Conservation (phyloP, 2,329 filamentous ascomycete genomes). For the Ploettnerulaceae sp. region DNA sequence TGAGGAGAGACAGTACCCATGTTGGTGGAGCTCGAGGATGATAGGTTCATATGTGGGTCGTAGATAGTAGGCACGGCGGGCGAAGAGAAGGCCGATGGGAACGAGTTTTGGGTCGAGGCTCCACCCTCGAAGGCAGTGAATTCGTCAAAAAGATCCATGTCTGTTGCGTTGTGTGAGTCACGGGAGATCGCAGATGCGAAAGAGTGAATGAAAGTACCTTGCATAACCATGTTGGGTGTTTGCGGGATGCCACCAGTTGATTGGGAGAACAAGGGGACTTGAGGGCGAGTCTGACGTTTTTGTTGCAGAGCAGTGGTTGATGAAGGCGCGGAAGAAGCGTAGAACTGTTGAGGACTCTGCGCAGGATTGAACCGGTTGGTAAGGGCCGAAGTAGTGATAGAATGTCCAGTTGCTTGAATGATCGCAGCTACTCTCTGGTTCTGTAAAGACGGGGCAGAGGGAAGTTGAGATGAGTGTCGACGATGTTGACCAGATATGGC, state of each 20-base stretch:
- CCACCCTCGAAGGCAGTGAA: slow-evolving; percentile 49
- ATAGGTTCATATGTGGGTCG: slow-evolving; percentile 41
- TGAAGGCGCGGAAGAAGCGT: slow-evolving; percentile 61
- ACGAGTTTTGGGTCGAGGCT: slow-evolving; percentile 28
- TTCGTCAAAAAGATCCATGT: slow-evolving; percentile 52
- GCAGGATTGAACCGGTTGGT: slow-evolving; percentile 54
- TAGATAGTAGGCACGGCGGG: slow-evolving; percentile 41
- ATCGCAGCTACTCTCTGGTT: slow-evolving; percentile 56
- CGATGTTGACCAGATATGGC: slow-evolving; percentile 41
- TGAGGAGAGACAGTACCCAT: slow-evolving; percentile 76
- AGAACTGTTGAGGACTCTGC: slow-evolving; percentile 52
- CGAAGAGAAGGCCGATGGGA: slow-evolving; percentile 30
- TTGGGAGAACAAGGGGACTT: slow-evolving; percentile 67
- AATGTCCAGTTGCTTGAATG: slow-evolving; percentile 53
- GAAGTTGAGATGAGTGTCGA: slow-evolving; percentile 49
- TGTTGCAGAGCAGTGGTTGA: slow-evolving; percentile 53
- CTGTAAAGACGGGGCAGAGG: slow-evolving; percentile 46
- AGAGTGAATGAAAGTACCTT: slow-evolving; percentile 43
- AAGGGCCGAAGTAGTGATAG: slow-evolving; percentile 48
- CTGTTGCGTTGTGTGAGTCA: slow-evolving; percentile 38
- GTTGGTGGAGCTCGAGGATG: slow-evolving; percentile 45
- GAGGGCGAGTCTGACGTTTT: slow-evolving; percentile 54
- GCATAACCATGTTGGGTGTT: slow-evolving; percentile 48
- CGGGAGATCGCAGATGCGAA: slow-evolving; percentile 17
- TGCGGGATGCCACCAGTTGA: slow-evolving; percentile 47